Conservation (phyloP, 2,329 filamentous ascomycete genomes). For the Trichophyton equinum region DNA sequence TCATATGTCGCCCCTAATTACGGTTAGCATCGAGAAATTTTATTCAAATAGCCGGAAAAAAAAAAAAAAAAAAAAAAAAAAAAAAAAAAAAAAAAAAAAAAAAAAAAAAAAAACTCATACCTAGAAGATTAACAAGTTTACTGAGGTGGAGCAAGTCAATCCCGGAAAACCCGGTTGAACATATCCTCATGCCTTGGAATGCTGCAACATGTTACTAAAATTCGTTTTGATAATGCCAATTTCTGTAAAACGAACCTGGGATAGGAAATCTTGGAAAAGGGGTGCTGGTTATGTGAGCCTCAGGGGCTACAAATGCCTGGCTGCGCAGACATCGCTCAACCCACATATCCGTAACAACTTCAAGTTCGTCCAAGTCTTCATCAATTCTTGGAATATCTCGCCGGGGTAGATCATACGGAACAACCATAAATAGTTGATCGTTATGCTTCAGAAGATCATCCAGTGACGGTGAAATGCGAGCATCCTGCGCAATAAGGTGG, state of each 20-base stretch:
- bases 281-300: slow-evolving; percentile 58
- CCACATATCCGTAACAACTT: slow-evolving; percentile 76
- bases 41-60: background rate
- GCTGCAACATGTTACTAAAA: slow-evolving; percentile 26
- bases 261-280: slow-evolving; percentile 64
- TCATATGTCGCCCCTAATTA: slow-evolving; percentile 58
- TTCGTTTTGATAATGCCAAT: background rate
- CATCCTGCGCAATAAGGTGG: slow-evolving; percentile 32
- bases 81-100: no score
- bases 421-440: slow-evolving; percentile 26
- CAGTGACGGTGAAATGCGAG: slow-evolving; percentile 26
- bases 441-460: slow-evolving; percentile 23
- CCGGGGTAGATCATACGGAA: slow-evolving; percentile 27
- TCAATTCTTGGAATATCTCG: slow-evolving; percentile 27
- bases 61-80: no score
- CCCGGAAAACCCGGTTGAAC: slow-evolving; percentile 69
- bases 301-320: slow-evolving; percentile 57
- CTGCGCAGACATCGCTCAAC: slow-evolving; percentile 76
- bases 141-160: slow-evolving; percentile 77
- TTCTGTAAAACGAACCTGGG: slow-evolving; percentile 27
- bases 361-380: slow-evolving; percentile 31
- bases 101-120: slow-evolving; percentile 21
- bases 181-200: slow-evolving; percentile 59
- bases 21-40: slow-evolving; percentile 14
- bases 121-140: slow-evolving; percentile 61